Base-by-base conservation (phyloP, 257 asterid genomes). In the Nicotiana tabacum region DNA sequence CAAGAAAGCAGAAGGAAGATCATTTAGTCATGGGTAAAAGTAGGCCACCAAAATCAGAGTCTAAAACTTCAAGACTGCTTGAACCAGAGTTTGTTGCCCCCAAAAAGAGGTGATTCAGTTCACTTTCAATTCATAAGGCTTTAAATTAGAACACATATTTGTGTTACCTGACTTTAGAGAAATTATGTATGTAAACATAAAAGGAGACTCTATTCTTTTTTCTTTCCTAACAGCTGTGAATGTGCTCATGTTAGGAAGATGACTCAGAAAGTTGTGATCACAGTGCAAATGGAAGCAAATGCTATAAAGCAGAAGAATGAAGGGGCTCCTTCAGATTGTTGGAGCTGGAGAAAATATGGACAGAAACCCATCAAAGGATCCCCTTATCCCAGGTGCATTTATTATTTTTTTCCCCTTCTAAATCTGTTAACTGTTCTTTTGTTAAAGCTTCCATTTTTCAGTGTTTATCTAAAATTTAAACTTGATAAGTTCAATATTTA, bases 261-360 rank as follows among this genome's bases (percentile, higher is more conserved):
- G 88, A 69, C 11, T 65, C 90, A 90, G 85, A 93, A 90, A 68
- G 88, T 88, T 43, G 92, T 90, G 80, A 90, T 91, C 62, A 82
- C 87, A 79, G 96, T 90, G 86, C 92, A 91, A 83, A 82, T 85
- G 13, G 87, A 84, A 82, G 94, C 77, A 84, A 87, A 83, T 77
- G 87, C 32, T n/a, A 84, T 86, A 81, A 88, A 86, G 65, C 90
- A 90, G 77, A 91, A 86, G 85, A 89, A 83, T 84, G 93, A 86
- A 81, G 91, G 92, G 8, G 89, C 91, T 82, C 95, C 94, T 60
- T 86, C 89, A 78, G 96, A 92, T 86, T 83, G 92, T 80, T 92
- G 96, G 92, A 89, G 93, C 68, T 90, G 94, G 96, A 90, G 96
- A 85, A 92, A 92, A 87, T 92, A 92, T 92, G 93, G 95, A 67